Evolutionary conservation across 2,329 filamentous ascomycete genomes (phyloP).

Genomic region (Alternaria dauci): DNA sequence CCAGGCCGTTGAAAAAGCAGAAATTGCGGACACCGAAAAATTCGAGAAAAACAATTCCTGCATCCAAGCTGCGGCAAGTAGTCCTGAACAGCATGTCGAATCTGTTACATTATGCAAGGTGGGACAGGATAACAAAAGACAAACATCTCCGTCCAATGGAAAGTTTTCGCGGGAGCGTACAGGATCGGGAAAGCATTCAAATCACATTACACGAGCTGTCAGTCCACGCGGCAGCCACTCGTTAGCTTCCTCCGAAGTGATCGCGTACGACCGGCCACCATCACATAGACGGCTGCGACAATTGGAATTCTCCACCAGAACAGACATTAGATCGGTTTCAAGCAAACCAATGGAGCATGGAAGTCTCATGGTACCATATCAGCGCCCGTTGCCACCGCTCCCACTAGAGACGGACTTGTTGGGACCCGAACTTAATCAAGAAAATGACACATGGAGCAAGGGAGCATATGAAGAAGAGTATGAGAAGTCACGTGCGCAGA

Average conservation of each 20-base stretch:
- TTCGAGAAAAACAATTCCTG: not conserved
- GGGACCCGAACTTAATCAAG: slow-evolving; percentile 1
- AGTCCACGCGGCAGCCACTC: slow-evolving; percentile 24
- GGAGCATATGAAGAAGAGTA: not conserved
- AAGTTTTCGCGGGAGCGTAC: not conserved
- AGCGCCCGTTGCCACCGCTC: slow-evolving; percentile 22
- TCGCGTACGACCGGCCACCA: slow-evolving; percentile 23
- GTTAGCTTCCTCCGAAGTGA: slow-evolving; percentile 7
- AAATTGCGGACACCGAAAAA: not conserved
- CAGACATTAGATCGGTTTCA: not conserved
- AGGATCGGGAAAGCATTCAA: slow-evolving; percentile 7
- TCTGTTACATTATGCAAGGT: not conserved
- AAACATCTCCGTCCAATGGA: slow-evolving; percentile 3
- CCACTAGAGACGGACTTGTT: slow-evolving; percentile 14
- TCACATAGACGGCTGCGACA: slow-evolving; percentile 29
- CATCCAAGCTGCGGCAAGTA: not conserved
- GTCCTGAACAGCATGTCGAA: not conserved
- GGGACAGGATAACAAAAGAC: slow-evolving; percentile 9
- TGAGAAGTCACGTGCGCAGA: not conserved
- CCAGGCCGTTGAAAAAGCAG: not conserved
- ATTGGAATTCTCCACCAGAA: not conserved
- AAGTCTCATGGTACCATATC: slow-evolving; percentile 1
- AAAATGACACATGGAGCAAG: not conserved
- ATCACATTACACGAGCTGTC: slow-evolving; percentile 26
- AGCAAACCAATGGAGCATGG: slow-evolving; percentile 3